Base-by-base conservation (phyloP, 2,329 filamentous ascomycete species). In the Magnaporthales sp. region DNA sequence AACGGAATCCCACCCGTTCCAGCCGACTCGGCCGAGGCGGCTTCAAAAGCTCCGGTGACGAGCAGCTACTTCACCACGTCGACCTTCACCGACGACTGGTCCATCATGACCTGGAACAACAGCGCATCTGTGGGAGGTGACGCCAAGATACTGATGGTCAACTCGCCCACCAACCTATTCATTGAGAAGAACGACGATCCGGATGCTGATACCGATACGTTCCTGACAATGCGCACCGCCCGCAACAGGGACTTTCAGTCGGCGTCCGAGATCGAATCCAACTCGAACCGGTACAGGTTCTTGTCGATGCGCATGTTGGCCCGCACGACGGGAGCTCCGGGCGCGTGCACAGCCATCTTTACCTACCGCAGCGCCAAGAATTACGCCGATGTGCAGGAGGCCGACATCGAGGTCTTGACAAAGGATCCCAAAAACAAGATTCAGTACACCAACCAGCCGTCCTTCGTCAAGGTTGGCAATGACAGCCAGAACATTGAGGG, bases 371-470 rank as follows among this genome's bases (percentile, higher is more conserved):
- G 73, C 26, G 71, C 69, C n/a, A 68, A 70, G n/a, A 64, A 67
- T 68, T 67, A 69, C 26, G 67, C 69, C 19, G 64, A 70, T 2
- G 72, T 76, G 13, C 74, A 77, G 66, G 77, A 79, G 68, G 72
- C 76, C 7, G 77, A 79, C 66, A 74, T 80, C 27, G 79, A 81
- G 71, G 75, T 81, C 68, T 74, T 77, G 24, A 81, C 79, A 4
- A 70, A 68, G 11, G 77, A 79, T 66, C 76, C 77, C 13, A 67
- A 68, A 6, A 71, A 69, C 32, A 73, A 72, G 65, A 76, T 80
- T 27, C 76, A 78, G 68, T 84, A 84, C 73, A 84, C 82, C 1
- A 85, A 85, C 71, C 83, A 85, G 72, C 82, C 82, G 2, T 72
- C 79, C 1, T 79, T 79, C 67, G 78, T 79, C 71, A 74, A 73